phyloP scores from a whole-genome alignment of 2,329 filamentous ascomycete genomes.

The Monilinia vaccinii-corymbosi region DNA sequence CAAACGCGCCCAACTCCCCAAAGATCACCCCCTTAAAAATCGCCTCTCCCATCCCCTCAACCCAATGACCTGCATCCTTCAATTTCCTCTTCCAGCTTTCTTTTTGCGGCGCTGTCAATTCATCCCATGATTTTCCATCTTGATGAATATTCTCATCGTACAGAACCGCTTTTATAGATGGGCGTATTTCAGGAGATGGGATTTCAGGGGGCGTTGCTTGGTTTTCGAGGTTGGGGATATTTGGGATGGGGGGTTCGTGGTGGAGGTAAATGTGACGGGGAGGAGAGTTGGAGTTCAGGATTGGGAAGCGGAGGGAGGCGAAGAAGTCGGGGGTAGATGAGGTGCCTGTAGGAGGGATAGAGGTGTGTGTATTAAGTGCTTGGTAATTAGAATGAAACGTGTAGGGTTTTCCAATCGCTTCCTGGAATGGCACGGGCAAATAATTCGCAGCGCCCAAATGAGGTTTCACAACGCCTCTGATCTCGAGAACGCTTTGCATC shows the following conservation, averaged over 20 bases:
- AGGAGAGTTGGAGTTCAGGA: background rate
- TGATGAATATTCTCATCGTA: constrained; percentile 21
- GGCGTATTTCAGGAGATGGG: background rate
- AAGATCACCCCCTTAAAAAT: constrained; percentile 29
- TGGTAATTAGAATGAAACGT: constrained; percentile 10
- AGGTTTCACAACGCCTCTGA: constrained; percentile 20
- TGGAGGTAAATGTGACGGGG: background rate
- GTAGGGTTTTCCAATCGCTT: constrained; percentile 23
- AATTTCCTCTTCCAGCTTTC: constrained; percentile 26
- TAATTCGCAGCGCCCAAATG: constrained; percentile 21
- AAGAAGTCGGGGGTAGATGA: background rate
- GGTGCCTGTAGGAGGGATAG: background rate
- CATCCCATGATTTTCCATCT: constrained; percentile 25
- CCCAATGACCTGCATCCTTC: constrained; percentile 28
- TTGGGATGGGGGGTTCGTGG: background rate
- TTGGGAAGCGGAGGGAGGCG: background rate
- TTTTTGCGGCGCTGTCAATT: constrained; percentile 23
- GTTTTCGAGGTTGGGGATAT: background rate
- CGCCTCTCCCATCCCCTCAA: constrained; percentile 25
- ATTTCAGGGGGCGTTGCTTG: background rate
- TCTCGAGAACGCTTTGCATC: constrained; percentile 27
- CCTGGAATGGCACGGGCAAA: constrained; percentile 22
- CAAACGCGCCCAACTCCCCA: constrained; percentile 26
- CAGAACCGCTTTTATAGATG: constrained; percentile 16
- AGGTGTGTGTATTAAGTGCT: background rate